Percentiles rank a stretch among this genome's conserved stretches.
Conservation (phyloP, 2,329 filamentous ascomycete species). For the Cercospora beticola region DNA sequence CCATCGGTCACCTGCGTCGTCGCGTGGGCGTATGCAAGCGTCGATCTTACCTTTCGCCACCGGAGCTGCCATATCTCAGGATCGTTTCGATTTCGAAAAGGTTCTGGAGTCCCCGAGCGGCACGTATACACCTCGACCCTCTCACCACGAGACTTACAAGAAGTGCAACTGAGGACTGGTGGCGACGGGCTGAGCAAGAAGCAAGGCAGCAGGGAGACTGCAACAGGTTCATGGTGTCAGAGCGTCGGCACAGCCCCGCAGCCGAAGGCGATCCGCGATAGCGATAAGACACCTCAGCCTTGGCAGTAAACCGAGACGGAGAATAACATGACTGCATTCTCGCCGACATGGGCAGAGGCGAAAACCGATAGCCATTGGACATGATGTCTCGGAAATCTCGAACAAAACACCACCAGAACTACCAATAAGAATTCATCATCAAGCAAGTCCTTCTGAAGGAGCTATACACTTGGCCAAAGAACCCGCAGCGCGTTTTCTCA, state of each 20-base stretch:
- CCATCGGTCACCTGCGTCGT: slow-evolving; percentile 16
- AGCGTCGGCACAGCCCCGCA: background rate
- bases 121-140: background rate
- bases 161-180: background rate
- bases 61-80: slow-evolving; percentile 12
- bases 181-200: background rate
- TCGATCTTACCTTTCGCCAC: slow-evolving; percentile 19
- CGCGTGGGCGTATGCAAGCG: background rate
- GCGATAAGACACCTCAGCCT: background rate
- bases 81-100: background rate
- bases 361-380: background rate
- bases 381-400: background rate
- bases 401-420: background rate
- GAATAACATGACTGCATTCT: background rate
- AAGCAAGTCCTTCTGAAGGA: too few relatives aligned
- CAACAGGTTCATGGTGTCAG: background rate
- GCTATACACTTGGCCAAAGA: too few relatives aligned
- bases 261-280: slow-evolving; percentile 2
- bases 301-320: background rate
- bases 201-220: background rate
- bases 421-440: background rate
- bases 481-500: too few relatives aligned
- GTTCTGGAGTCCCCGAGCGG: background rate
- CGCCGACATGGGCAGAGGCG: background rate
- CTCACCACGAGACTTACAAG: background rate